Evolutionary conservation across 2,329 filamentous ascomycete species (phyloP).

Genomic region (Exophiala viscosa): DNA sequence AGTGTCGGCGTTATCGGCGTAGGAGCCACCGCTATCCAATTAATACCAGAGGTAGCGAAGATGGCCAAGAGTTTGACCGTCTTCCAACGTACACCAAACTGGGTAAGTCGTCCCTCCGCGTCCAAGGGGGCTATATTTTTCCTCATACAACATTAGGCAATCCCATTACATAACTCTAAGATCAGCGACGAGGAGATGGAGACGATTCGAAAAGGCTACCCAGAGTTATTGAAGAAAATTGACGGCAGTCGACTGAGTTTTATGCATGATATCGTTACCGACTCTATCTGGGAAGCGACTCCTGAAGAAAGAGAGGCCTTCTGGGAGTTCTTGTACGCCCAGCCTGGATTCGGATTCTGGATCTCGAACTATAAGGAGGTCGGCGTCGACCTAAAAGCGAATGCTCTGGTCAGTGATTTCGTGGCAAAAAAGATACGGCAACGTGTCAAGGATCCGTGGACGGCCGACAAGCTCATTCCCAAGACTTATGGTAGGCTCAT

Average conservation of each 20-base stretch:
- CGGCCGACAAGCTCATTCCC: slow-evolving; percentile 54
- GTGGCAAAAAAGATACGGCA: slow-evolving; percentile 52
- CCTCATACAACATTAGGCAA: too few species aligned
- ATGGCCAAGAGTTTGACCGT: slow-evolving; percentile 33
- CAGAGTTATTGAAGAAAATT: slow-evolving; percentile 27
- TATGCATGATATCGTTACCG: slow-evolving; percentile 37
- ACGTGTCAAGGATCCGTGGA: slow-evolving; percentile 49
- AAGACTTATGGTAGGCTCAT: slow-evolving; percentile 38
- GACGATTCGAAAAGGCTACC: background rate
- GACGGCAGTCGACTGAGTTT: slow-evolving; percentile 55
- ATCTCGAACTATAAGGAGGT: slow-evolving; percentile 50
- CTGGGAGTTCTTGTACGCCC: slow-evolving; percentile 47
- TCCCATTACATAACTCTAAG: slow-evolving; percentile 52
- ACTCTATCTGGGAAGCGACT: too few species aligned
- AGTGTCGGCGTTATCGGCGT: slow-evolving; percentile 37
- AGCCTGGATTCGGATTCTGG: slow-evolving; percentile 55
- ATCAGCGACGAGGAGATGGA: slow-evolving; percentile 51
- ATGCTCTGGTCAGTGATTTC: slow-evolving; percentile 52
- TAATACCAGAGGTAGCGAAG: slow-evolving; percentile 33
- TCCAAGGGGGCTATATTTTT: too few species aligned
- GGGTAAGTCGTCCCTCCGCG: slow-evolving; percentile 24
- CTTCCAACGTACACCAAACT: slow-evolving; percentile 35
- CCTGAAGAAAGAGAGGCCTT: slow-evolving; percentile 32
- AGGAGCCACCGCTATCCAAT: slow-evolving; percentile 41
- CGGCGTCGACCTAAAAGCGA: slow-evolving; percentile 45